phyloP scores from a whole-genome alignment of 805 yeast species.

The Sugiyamaella smithiae region DNA sequence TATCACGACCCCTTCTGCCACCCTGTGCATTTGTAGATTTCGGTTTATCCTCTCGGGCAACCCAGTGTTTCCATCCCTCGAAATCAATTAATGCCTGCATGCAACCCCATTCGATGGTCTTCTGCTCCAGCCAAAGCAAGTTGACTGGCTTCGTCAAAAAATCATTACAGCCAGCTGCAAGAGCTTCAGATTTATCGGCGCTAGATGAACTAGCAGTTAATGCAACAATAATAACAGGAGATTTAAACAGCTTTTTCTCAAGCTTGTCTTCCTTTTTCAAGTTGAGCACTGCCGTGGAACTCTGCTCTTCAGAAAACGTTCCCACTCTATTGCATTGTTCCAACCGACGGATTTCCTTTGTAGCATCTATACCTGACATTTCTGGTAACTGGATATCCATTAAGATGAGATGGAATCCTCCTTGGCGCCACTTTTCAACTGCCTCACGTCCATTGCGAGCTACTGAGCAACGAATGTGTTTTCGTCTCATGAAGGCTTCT shows the following conservation, averaged over 20 bases:
- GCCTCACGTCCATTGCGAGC: constrained; percentile 97
- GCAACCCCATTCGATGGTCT: constrained; percentile 94
- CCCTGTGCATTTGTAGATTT: not conserved
- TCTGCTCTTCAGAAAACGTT: constrained; percentile 43
- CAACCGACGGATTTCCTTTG: constrained; percentile 81
- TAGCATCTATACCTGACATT: constrained; percentile 92
- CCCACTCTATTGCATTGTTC: constrained; percentile 83
- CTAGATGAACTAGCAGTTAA: constrained; percentile 87
- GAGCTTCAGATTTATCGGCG: constrained; percentile 82
- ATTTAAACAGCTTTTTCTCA: constrained; percentile 60
- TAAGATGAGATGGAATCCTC: constrained; percentile 89
- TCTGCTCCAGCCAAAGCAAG: constrained; percentile 87
- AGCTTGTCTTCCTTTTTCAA: constrained; percentile 49
- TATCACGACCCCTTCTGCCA: not conserved
- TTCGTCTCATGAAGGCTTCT: constrained; percentile 81
- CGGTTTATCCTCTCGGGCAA: constrained; percentile 6
- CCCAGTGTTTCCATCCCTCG: constrained; percentile 74
- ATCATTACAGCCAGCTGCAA: constrained; percentile 97
- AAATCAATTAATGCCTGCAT: constrained; percentile 97
- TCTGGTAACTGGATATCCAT: constrained; percentile 98
- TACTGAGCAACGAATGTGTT: constrained; percentile 76
- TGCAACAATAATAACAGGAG: constrained; percentile 98
- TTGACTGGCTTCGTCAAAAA: constrained; percentile 95
- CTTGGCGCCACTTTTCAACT: constrained; percentile 87
- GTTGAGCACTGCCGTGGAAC: constrained; percentile 25